Percentiles rank a stretch among this genome's conserved stretches.
phyloP scores from a whole-genome alignment of 1,139 yeast genomes.

The Suhomyces kunorum region DNA sequence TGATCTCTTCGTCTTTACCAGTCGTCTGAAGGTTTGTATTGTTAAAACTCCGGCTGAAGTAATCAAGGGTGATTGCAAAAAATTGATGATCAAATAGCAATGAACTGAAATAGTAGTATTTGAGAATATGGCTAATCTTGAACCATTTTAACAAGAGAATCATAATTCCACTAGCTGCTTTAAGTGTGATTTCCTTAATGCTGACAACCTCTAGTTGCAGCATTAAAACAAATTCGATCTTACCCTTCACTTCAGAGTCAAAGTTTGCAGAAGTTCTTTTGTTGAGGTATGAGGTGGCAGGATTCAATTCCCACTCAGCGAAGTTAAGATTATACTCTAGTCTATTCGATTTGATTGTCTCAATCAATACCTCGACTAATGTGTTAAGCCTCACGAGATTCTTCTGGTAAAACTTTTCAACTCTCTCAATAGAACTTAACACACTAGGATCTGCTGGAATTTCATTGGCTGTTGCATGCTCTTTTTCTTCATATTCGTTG shows the following conservation, averaged over 20 bases:
- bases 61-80: conserved; percentile 40
- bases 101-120: conserved; percentile 72
- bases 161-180: conserved; percentile 60
- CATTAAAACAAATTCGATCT: conserved; percentile 31
- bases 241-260: conserved; percentile 22
- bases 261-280: conserved; percentile 12
- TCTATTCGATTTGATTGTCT: conserved; percentile 55
- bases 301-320: conserved; percentile 43
- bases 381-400: conserved; percentile 61
- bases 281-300: conserved; percentile 31
- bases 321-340: conserved; percentile 38
- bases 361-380: conserved; percentile 61
- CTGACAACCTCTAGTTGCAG: conserved; percentile 57
- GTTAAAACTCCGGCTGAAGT: conserved; percentile 41
- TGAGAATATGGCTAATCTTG: conserved; percentile 71
- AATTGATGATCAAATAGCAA: conserved; percentile 74
- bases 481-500: conserved; percentile 23
- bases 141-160: conserved; percentile 70
- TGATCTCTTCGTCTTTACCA: conserved; percentile 11
- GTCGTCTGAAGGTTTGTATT: conserved; percentile 35
- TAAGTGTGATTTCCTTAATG: conserved; percentile 64
- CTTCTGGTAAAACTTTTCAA: conserved; percentile 59
- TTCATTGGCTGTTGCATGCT: background rate
- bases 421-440: conserved; percentile 46
- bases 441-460: background rate